Evolutionary conservation across 768 basidiomycete species (phyloP).

Genomic region (Podaxis sp.): DNA sequence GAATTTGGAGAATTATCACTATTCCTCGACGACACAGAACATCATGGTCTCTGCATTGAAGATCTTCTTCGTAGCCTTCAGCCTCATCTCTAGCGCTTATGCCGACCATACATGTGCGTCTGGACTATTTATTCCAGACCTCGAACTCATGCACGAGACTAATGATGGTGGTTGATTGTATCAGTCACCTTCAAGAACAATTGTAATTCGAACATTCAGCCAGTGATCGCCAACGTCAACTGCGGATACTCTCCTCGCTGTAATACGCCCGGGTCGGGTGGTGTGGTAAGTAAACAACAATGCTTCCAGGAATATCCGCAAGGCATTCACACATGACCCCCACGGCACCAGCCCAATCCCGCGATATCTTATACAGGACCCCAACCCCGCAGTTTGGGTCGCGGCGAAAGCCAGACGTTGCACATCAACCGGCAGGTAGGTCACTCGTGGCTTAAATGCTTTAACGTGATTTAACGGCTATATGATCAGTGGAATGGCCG

Average conservation of each 20-base stretch:
- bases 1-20: neutral
- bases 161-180: neutral
- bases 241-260: slow-evolving; percentile 43
- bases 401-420: slow-evolving; percentile 29
- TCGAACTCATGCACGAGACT: neutral
- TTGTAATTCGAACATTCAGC: slow-evolving; percentile 29
- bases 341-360: slow-evolving; percentile 25
- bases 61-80: neutral
- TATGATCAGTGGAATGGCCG: slow-evolving; percentile 39
- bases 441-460: neutral
- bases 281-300: slow-evolving; percentile 24
- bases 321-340: neutral
- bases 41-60: neutral
- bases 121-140: neutral
- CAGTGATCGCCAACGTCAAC: slow-evolving; percentile 36
- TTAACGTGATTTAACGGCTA: neutral
- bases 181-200: slow-evolving; percentile 36
- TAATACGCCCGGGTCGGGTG: slow-evolving; percentile 33
- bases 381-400: slow-evolving; percentile 30
- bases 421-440: slow-evolving; percentile 29
- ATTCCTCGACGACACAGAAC: neutral
- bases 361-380: slow-evolving; percentile 33
- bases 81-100: slow-evolving; percentile 11
- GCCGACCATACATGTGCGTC: slow-evolving; percentile 25
- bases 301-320: neutral